Evolutionary conservation across 108 stramenopile species (phyloP), one percentile per base, ranked within the genome.

Genomic region (Pseudonitzschia delicatissima): DNA sequence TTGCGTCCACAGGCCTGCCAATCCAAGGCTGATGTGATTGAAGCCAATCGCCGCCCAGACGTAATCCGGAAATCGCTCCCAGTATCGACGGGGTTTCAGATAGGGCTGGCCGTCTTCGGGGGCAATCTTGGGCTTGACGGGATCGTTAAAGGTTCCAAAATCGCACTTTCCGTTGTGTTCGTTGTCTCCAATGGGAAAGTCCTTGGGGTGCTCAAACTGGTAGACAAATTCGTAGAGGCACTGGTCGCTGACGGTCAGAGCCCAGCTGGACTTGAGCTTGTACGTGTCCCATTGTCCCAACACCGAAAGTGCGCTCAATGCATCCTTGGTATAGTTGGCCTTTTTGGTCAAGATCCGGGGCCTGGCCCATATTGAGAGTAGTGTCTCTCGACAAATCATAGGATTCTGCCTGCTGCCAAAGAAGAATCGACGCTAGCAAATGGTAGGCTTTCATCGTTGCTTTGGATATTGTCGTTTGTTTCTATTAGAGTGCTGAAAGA

Each of bases 31-130:
- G 45, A 76, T 25, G 45, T 76, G 74, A 23, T 68, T 34, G 45
- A 76, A 76, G 5, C 74, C 74, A 9, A 67, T 76, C n/a, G 74
- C 69, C 8, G 74, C 68, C 74, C 63, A 65, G 13, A 76, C 67
- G 25, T 76, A 76, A 18, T 47, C 21, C 0, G 74, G 74, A 59
- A 76, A 76, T 39, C 45, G 33, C 29, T 76, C 68, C 67, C 67
- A 76, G 21, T 53, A 48, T 23, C 23, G 21, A 7, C 74, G 51
- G 3, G 74, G 42, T 18, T 49, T 40, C 8, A 76, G 18, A 29
- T 63, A 65, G 1, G 42, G 59, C 9, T 44, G 21, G 1, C 61
- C 68, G 57, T 55, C 53, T 42, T 73, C 72, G 23, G 32, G 48
- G n/a, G 66, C 73, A 13, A 64, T 32, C 27, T 26, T 15, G 4